These are phyloP conservation scores for Gynandropsis gynandra DNA, from an alignment of 345 rosid species.

Conservation along the genomic window DNA sequence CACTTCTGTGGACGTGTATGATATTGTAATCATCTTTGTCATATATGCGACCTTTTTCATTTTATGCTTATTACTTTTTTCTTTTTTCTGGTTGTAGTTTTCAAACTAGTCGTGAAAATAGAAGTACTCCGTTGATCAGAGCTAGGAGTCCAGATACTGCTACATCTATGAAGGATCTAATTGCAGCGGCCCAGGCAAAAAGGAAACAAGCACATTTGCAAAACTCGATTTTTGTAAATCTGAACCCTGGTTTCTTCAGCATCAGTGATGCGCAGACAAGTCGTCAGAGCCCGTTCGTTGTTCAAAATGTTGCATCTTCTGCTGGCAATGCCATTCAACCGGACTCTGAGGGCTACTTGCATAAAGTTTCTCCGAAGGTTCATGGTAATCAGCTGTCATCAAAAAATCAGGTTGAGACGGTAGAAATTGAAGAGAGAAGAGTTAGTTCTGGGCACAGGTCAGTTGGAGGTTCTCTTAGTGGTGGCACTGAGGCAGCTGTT, in stretches of 20 bases:
- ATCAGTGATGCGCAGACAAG: constrained; percentile 34
- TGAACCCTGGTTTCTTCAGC: constrained; percentile 29
- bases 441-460: constrained; percentile 47
- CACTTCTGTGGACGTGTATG: constrained; percentile 40
- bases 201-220: constrained; percentile 71
- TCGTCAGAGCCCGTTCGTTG: constrained; percentile 44
- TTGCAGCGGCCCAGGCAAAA: constrained; percentile 94
- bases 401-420: constrained; percentile 38
- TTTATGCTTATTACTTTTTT: constrained; percentile 10
- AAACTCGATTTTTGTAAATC: constrained; percentile 37
- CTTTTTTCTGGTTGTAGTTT: constrained; percentile 31
- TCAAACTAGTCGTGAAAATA: constrained; percentile 37
- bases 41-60: constrained; percentile 10
- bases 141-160: constrained; percentile 53
- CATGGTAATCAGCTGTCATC: constrained; percentile 36
- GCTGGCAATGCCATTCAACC: constrained; percentile 29
- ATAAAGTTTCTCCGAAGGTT: constrained; percentile 41
- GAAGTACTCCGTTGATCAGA: constrained; percentile 30
- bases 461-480: constrained; percentile 67
- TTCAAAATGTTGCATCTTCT: constrained; percentile 42
- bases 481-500: constrained; percentile 88
- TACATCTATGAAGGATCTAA: constrained; percentile 71
- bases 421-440: constrained; percentile 60
- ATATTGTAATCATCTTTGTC: constrained; percentile 16
- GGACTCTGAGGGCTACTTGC: constrained; percentile 38